A percentile compares a stretch with the other conserved stretches of the same genome.
phyloP scores from a whole-genome alignment of 2,329 filamentous ascomycete genomes.

The Peltaster fructicola region DNA sequence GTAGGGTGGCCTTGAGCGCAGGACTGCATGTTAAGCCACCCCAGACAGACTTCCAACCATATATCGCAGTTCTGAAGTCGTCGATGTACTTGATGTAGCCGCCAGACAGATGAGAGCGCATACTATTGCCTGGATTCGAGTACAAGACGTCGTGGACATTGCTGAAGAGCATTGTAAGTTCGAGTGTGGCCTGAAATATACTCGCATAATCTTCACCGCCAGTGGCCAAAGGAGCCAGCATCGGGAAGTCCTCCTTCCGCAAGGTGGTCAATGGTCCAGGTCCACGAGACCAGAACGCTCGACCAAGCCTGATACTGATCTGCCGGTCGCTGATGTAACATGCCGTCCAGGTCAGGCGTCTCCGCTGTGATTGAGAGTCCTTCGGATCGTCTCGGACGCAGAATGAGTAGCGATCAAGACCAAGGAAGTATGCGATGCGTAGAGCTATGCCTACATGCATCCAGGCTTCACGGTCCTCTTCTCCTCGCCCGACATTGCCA shows the following conservation, averaged over 20 bases:
- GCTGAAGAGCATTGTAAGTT: constrained; percentile 53
- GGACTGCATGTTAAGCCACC: constrained; percentile 47
- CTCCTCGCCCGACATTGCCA: constrained; percentile 48
- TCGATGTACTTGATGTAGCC: constrained; percentile 62
- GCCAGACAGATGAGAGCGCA: constrained; percentile 51
- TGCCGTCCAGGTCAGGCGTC: constrained; percentile 49
- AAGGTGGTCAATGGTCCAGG: constrained; percentile 49
- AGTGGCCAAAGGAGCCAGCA: constrained; percentile 38
- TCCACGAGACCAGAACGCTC: constrained; percentile 57
- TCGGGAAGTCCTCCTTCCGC: constrained; percentile 49
- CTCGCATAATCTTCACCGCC: constrained; percentile 50
- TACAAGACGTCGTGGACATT: constrained; percentile 61
- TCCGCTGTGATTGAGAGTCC: constrained; percentile 41
- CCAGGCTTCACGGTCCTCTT: constrained; percentile 59
- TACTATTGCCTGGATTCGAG: constrained; percentile 50
- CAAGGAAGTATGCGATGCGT: constrained; percentile 51
- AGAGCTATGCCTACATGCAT: constrained; percentile 59
- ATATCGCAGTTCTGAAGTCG: constrained; percentile 50
- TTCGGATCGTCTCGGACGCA: constrained; percentile 38
- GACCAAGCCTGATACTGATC: constrained; percentile 53
- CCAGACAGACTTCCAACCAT: constrained; percentile 55
- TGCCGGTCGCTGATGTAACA: constrained; percentile 51
- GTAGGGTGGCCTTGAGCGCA: constrained; percentile 47
- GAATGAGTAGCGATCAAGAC: constrained; percentile 51
- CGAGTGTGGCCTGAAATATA: constrained; percentile 53